Evolutionary conservation across 2,329 filamentous ascomycete genomes (phyloP), one percentile per base, ranked within the genome.

Genomic region (Cordyceps fumosorosea): DNA sequence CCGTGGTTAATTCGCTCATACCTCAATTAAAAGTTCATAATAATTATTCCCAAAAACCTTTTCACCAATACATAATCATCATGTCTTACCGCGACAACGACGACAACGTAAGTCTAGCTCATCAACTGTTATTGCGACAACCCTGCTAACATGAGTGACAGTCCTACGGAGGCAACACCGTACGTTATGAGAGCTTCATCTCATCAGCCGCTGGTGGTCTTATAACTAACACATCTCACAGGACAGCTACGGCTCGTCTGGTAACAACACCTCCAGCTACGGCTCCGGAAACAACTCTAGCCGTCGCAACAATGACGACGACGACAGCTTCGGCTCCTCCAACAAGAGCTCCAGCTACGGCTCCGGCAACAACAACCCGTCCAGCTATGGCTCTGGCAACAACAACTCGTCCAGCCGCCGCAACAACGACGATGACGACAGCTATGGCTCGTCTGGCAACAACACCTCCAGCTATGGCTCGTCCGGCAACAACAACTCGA

Each of bases 1-100:
- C 8, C 32, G 37, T 20, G 16, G 12, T 8, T 51, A 29, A 45
- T 60, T 53, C 56, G 16, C 48, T 60, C 48, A 60, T 40, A 32
- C 16, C 12, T 24, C 16, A 1, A 3, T 20, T 32, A n/a, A 22
- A n/a, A 26, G 11, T 4, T 14, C 4, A 14, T 8, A 26, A 26
- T 7, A 11, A 47, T n/a, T n/a, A 34, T 47, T 29, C 20, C 22
- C 14, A 6, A 29, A n/a, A 44, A 18, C 14, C 22, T 16, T 14
- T 54, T 24, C 18, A 60, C 24, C 29, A 50, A 24, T 4, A 14
- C 22, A 42, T 44, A 59, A 40, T 65, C 67, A 76, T 40, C 60
- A 79, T 81, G 80, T 81, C 79, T 76, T 80, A 77, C 75, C 72
- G 74, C 69, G 71, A 75, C 65, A 75, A 78, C 74, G 72, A 73